Evolutionary conservation across 345 rosid genomes (phyloP).

Genomic region (Populus simonii): DNA sequence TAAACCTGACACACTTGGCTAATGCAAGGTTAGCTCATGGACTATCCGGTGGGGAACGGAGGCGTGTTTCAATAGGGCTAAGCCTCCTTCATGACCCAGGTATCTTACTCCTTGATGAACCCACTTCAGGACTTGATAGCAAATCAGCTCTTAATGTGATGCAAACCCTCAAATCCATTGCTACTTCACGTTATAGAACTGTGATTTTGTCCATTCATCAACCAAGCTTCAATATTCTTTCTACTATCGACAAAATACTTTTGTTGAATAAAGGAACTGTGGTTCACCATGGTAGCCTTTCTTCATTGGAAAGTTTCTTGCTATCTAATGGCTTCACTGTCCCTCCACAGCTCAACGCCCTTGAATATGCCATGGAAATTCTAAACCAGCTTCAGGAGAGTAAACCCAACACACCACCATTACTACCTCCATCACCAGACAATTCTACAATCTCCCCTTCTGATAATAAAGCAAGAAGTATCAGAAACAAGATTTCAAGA

Average conservation of each 20-base stretch:
- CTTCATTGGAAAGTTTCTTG: constrained; percentile 54
- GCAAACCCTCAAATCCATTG: constrained; percentile 58
- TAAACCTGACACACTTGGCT: constrained; percentile 56
- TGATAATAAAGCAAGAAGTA: constrained; percentile 2
- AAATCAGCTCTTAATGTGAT: constrained; percentile 78
- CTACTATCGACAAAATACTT: constrained; percentile 58
- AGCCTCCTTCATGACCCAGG: constrained; percentile 86
- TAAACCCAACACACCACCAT: constrained; percentile 20
- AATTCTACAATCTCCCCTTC: background rate
- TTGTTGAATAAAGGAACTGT: constrained; percentile 71
- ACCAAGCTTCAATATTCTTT: constrained; percentile 87
- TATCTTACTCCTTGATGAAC: constrained; percentile 83
- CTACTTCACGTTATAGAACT: constrained; percentile 61
- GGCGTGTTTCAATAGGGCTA: constrained; percentile 84
- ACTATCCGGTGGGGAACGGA: constrained; percentile 78
- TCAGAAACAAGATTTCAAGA: constrained; percentile 56
- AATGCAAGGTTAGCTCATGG: constrained; percentile 49
- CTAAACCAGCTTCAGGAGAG: constrained; percentile 48
- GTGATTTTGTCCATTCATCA: constrained; percentile 89
- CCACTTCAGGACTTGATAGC: constrained; percentile 86
- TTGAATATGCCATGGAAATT: constrained; percentile 88
- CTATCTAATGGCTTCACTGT: constrained; percentile 58
- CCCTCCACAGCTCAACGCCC: constrained; percentile 86
- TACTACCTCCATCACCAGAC: constrained; percentile 12
- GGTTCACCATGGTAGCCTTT: constrained; percentile 63